Evolutionary conservation across 495 filamentous ascomycete species (phyloP).

Genomic region (Coniosporium apollinis): DNA sequence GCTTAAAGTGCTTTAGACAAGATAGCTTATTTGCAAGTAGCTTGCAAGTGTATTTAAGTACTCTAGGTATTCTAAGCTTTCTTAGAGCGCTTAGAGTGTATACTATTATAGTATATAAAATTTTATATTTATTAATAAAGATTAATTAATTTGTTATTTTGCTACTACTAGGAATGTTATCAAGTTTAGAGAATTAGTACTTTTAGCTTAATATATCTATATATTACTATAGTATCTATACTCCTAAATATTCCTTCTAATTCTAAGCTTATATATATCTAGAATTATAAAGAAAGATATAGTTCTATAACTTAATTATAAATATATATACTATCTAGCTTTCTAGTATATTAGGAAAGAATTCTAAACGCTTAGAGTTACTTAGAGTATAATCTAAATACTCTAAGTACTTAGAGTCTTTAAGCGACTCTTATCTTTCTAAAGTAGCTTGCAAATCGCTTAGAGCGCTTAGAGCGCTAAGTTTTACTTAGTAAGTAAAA

Average conservation of each 20-base stretch:
- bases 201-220: not conserved
- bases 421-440: not conserved
- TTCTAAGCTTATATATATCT: not conserved
- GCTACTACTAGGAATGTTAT: not conserved
- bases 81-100: not conserved
- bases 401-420: not conserved
- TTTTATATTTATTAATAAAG: not conserved
- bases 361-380: not conserved
- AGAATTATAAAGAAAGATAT: not conserved
- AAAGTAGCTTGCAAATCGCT: no score
- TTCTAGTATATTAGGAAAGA: not conserved
- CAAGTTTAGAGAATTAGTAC: no score
- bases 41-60: not conserved
- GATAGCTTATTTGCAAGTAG: not conserved
- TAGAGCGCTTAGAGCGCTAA: no score
- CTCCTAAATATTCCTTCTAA: not conserved
- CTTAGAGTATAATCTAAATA: not conserved
- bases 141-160: not conserved
- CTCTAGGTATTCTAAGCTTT: not conserved
- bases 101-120: not conserved
- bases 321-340: not conserved
- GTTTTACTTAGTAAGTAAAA: no score
- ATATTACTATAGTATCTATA: not conserved
- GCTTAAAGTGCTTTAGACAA: not conserved
- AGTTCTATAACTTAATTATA: not conserved